Conservation (phyloP, 768 basidiomycete genomes). For the Xerocomus potaroensis region DNA sequence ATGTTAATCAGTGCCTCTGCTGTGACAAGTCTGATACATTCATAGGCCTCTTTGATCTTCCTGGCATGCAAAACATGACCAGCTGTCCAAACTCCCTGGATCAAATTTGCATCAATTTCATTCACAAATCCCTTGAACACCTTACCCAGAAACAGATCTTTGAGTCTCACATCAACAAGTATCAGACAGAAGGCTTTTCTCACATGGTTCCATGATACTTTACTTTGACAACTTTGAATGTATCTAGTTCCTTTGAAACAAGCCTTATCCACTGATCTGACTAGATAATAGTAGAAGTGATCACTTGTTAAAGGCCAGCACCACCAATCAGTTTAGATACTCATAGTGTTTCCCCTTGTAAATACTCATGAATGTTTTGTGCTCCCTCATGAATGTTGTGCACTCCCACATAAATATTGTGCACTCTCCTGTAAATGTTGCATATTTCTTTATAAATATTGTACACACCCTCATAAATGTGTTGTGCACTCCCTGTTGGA, state of each 20-base stretch:
- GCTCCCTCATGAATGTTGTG: too few species aligned
- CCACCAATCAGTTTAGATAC: too few species aligned
- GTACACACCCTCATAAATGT: too few species aligned
- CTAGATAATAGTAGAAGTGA: too few species aligned
- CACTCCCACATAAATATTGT: too few species aligned
- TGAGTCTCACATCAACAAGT: conserved; percentile 79
- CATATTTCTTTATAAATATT: too few species aligned
- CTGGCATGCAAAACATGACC: conserved; percentile 87
- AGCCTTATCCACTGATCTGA: too few species aligned
- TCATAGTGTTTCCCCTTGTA: too few species aligned
- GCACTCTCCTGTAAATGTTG: too few species aligned
- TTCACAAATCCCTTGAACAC: conserved; percentile 85
- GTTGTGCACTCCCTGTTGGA: too few species aligned
- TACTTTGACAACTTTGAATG: conserved; percentile 94
- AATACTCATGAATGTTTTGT: too few species aligned
- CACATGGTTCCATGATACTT: conserved; percentile 60
- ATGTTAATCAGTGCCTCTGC: conserved; percentile 93
- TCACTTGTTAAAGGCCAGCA: too few species aligned
- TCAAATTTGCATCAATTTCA: conserved; percentile 95
- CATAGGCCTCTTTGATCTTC: conserved; percentile 91
- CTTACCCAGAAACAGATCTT: conserved; percentile 80
- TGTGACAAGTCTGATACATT: conserved; percentile 90
- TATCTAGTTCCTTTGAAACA: conserved; percentile 77
- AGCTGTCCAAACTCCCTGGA: conserved; percentile 90
- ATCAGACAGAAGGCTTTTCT: conserved; percentile 75